These are phyloP conservation scores for Rhizopogon vesiculosus DNA, from an alignment of 768 basidiomycete species.

Conservation along the genomic window DNA sequence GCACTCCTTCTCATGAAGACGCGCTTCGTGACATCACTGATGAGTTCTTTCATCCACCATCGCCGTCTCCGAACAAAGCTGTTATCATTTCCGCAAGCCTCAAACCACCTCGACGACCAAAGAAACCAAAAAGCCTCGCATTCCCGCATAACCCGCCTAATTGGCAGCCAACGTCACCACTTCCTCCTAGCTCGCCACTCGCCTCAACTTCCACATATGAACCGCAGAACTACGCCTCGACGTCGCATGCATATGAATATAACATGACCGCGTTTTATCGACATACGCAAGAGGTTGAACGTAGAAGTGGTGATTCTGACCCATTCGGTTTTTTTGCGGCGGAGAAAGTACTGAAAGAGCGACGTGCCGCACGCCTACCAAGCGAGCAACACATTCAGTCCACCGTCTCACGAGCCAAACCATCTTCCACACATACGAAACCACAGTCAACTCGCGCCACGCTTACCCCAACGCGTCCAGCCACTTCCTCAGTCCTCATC, in stretches of 20 bases:
- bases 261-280: slow-evolving; percentile 14
- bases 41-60: slow-evolving; percentile 30
- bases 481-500: slow-evolving; percentile 23
- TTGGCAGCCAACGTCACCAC: slow-evolving; percentile 27
- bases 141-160: slow-evolving; percentile 28
- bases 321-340: slow-evolving; percentile 57
- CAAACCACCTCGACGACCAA: slow-evolving; percentile 27
- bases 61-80: slow-evolving; percentile 23
- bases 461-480: slow-evolving; percentile 9
- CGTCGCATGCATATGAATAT: slow-evolving; percentile 12
- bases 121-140: slow-evolving; percentile 25
- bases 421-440: not conserved
- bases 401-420: slow-evolving; percentile 9
- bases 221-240: slow-evolving; percentile 1
- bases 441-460: slow-evolving; percentile 9
- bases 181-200: slow-evolving; percentile 30
- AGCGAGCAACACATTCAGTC: slow-evolving; percentile 9
- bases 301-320: slow-evolving; percentile 31
- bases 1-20: slow-evolving; percentile 20
- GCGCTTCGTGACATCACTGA: slow-evolving; percentile 28
- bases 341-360: slow-evolving; percentile 44
- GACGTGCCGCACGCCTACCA: slow-evolving; percentile 23
- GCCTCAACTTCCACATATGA: slow-evolving; percentile 17
- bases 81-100: slow-evolving; percentile 5
- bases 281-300: slow-evolving; percentile 9